Base-by-base conservation (phyloP, 202 grass and related monocot genomes). In the Elaeis oleifera region DNA sequence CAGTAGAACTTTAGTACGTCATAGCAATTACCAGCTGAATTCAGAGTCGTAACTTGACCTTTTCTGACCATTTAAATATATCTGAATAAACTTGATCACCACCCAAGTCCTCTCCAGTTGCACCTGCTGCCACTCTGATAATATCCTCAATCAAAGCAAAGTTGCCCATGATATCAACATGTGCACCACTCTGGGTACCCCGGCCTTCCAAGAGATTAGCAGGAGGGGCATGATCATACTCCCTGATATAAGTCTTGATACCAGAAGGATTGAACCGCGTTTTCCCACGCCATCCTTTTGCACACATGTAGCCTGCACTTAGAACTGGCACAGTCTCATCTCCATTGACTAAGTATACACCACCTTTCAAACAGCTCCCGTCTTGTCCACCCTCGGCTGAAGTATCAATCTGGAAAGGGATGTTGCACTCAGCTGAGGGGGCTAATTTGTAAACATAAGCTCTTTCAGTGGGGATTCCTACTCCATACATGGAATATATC, bases 111-210 rank as follows among this genome's bases (percentile, higher is more conserved):
- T 97, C 88, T 16, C 92, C 92, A 0, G 76, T 84, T 20, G 88
- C 84, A 22, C 92, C 88, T 20, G 88, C 88, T 63, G 84, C 92
- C 29, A 97, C 86, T 73, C 88, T 83, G 69, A 97, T 89, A 20
- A 97, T 60, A 80, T 97, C 92, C 74, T 97, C 92, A 19, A 89
- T 89, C 23, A 97, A 69, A 68, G 92, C 92, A 51, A 97, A 97
- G 53, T 97, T 97, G 5, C 92, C 92, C 92, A 97, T 97, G 36
- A 97, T 97, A 74, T 97, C 92, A 61, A 99, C 94, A 65, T 99
- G 94, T 0, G 88, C 88, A 55, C 94, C 94, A 57, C 88, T 99
- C 74, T 97, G 94, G 6, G 94, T 89, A 21, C 94, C 94, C 68
- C 88, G 71, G 18, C 94, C 94, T 85, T 92, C 84, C 14, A 99